A percentile compares a stretch with the other conserved stretches of the same genome.
phyloP scores from a whole-genome alignment of 306 rosid species.

The Cicer yamashitae region DNA sequence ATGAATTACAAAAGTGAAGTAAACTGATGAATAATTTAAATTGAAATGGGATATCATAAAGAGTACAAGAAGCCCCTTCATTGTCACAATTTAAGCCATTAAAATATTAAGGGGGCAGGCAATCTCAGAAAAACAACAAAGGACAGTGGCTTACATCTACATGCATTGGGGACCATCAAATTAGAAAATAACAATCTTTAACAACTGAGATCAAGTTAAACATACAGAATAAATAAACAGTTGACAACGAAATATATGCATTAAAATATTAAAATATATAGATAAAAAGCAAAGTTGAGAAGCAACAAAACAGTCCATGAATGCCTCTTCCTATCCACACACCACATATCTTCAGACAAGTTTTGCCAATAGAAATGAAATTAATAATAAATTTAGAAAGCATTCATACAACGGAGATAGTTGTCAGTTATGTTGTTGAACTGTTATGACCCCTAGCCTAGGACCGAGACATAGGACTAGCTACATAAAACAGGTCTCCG shows the following conservation, averaged over 20 bases:
- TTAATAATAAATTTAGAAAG: neutral
- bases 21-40: slow-evolving; percentile 28
- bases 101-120: neutral
- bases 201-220: neutral
- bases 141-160: neutral
- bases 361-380: neutral
- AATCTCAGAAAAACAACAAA: slow-evolving; percentile 4
- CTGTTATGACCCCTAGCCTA: neutral
- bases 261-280: no score
- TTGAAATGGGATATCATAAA: neutral
- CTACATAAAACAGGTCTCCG: neutral
- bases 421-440: neutral
- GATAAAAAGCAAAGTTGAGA: no score
- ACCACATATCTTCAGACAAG: no score
- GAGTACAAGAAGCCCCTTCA: neutral
- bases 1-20: slow-evolving; percentile 30
- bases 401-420: neutral
- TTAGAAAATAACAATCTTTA: neutral
- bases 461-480: neutral
- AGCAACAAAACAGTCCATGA: no score
- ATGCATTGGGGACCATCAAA: neutral
- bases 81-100: neutral
- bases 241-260: neutral
- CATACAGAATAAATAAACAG: neutral
- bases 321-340: no score